Evolutionary conservation across 176 grass and related monocot species (phyloP).

Genomic region (Guadua angustifolia): DNA sequence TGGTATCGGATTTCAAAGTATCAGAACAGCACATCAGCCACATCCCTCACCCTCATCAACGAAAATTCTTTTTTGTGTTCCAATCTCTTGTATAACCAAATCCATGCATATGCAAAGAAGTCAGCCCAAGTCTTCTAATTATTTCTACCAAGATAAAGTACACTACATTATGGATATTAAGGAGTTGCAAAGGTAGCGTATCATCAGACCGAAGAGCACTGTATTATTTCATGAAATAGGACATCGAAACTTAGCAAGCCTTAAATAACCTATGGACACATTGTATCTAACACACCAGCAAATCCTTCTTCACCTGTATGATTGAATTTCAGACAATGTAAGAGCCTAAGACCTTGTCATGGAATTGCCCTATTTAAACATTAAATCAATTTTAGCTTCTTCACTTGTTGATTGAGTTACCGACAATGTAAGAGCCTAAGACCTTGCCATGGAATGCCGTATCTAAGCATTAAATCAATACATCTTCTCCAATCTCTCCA

Average conservation of each 20-base stretch:
- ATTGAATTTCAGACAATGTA: not conserved
- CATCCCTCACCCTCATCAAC: not conserved
- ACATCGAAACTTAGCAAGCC: slow-evolving; percentile 5
- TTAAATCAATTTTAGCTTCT: not conserved
- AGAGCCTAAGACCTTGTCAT: not conserved
- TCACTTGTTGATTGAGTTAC: slow-evolving; percentile 1
- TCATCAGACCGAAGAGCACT: not conserved
- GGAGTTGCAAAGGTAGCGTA: not conserved
- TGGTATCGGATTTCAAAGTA: not conserved
- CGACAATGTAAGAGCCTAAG: not conserved
- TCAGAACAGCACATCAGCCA: not conserved
- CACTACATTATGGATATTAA: not conserved
- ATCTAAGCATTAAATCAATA: not conserved
- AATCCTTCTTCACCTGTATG: slow-evolving; percentile 14
- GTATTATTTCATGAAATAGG: not conserved
- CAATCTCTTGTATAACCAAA: not conserved
- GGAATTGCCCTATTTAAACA: not conserved
- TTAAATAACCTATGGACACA: slow-evolving; percentile 12
- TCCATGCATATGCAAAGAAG: not conserved
- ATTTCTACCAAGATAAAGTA: slow-evolving; percentile 12
- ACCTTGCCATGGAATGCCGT: not conserved
- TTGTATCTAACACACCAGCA: not conserved
- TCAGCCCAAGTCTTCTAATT: not conserved
- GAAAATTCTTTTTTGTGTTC: not conserved
- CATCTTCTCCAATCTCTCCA: not conserved